Evolutionary conservation across 176 grass and related monocot genomes (phyloP).

Genomic region (Musa itinerans): DNA sequence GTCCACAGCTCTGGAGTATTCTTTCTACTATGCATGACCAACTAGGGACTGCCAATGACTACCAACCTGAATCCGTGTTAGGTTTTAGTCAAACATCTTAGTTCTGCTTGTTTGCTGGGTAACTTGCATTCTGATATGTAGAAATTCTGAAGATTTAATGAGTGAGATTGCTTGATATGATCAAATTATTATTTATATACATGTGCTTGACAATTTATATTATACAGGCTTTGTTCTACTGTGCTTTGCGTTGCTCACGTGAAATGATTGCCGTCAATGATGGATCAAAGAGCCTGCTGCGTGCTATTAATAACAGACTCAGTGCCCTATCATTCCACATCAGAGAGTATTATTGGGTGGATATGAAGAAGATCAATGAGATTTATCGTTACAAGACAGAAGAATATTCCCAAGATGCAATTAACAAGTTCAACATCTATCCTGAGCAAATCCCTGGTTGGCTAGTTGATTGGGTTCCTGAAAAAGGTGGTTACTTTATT

Average conservation of each 20-base stretch:
- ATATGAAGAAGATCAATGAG: constrained; percentile 19
- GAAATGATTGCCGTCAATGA: constrained; percentile 16
- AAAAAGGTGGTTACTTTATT: constrained; percentile 17
- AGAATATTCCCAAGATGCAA: constrained; percentile 20
- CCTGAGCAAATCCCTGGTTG: constrained; percentile 18
- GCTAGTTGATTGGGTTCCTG: constrained; percentile 20
- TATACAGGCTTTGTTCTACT: constrained; percentile 17
- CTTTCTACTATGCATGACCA: no score
- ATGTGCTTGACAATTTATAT: neutral
- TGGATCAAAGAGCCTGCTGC: constrained; percentile 5
- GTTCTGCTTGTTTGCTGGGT: no score
- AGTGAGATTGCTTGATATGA: neutral
- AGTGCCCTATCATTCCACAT: constrained; percentile 22
- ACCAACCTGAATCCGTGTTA: no score
- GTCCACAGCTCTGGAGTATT: no score
- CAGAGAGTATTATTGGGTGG: constrained; percentile 21
- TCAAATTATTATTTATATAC: neutral
- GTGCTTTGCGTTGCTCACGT: constrained; percentile 12
- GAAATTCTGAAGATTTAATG: neutral
- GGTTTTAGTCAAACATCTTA: no score
- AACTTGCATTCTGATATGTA: no score
- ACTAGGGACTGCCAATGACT: no score
- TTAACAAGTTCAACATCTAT: constrained; percentile 23
- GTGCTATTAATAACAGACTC: constrained; percentile 18
- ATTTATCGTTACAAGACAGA: constrained; percentile 19